Conservation (phyloP, 2,329 filamentous ascomycete species). For the Xylariaceae sp. region DNA sequence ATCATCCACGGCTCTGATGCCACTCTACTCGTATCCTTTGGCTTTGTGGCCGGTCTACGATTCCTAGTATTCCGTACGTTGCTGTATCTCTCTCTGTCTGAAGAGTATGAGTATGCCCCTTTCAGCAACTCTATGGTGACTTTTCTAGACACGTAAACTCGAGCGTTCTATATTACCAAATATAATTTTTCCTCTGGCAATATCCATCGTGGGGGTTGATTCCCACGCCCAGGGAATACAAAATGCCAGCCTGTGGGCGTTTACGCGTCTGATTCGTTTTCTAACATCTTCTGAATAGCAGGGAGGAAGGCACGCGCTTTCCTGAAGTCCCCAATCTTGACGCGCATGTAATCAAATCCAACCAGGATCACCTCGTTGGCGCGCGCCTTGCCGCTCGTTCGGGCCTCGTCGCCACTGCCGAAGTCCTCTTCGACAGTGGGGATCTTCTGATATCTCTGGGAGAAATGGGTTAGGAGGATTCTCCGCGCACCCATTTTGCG, state of each 20-base stretch:
- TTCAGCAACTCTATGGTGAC: no score
- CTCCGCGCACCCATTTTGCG: conserved; percentile 71
- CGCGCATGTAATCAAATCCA: conserved; percentile 74
- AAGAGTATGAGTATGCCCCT: no score
- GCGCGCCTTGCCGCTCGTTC: conserved; percentile 33
- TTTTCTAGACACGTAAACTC: no score
- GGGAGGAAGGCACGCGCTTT: conserved; percentile 33
- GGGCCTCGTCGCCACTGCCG: conserved; percentile 22
- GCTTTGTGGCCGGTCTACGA: no score
- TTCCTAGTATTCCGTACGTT: no score
- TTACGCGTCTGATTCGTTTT: conserved; percentile 10
- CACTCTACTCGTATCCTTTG: no score
- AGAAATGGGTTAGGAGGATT: conserved; percentile 89
- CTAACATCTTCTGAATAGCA: conserved; percentile 30
- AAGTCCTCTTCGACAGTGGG: conserved; percentile 43
- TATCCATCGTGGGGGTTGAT: no score
- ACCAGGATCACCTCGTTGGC: conserved; percentile 57
- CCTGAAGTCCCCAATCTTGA: conserved; percentile 41
- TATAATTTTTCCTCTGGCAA: no score
- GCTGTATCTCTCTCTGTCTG: no score
- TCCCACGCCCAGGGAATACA: neutral
- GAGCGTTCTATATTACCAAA: no score
- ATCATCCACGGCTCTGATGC: no score
- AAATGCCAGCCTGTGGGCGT: neutral
- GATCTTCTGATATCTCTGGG: conserved; percentile 82